Percentiles rank a stretch among this genome's conserved stretches.
phyloP scores from a whole-genome alignment of 768 basidiomycete genomes.

The Russula virescens region DNA sequence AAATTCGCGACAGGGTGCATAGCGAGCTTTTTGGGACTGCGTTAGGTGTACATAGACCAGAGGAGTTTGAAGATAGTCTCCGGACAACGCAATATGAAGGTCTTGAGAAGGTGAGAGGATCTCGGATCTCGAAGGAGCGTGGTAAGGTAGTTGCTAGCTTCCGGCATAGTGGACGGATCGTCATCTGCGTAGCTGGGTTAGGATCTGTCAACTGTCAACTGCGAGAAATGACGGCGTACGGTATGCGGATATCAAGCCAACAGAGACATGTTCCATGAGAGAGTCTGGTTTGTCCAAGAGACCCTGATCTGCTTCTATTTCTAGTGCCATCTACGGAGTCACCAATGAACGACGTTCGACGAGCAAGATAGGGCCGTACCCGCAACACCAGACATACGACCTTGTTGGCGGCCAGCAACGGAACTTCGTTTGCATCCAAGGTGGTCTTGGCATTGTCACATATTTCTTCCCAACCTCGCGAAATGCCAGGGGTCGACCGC shows the following conservation, averaged over 20 bases:
- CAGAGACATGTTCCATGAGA: constrained; percentile 74
- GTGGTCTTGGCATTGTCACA: constrained; percentile 48
- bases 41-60: constrained; percentile 75
- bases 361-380: constrained; percentile 35
- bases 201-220: neutral
- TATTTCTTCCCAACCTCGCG: constrained; percentile 36
- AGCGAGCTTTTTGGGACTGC: constrained; percentile 66
- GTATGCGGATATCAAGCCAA: constrained; percentile 62
- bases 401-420: constrained; percentile 68
- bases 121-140: constrained; percentile 81
- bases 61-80: constrained; percentile 53
- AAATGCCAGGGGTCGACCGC: constrained; percentile 41
- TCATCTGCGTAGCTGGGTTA: constrained; percentile 32
- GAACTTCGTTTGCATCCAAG: constrained; percentile 63
- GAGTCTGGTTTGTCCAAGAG: constrained; percentile 56
- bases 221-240: constrained; percentile 40
- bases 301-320: constrained; percentile 69
- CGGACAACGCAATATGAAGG: constrained; percentile 60
- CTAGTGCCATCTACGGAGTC: constrained; percentile 60
- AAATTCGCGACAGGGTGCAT: constrained; percentile 93
- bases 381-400: constrained; percentile 73
- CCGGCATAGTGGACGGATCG: constrained; percentile 34
- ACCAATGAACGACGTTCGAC: constrained; percentile 13
- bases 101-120: constrained; percentile 87
- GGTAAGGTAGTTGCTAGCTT: constrained; percentile 71